A percentile compares a stretch with the other conserved stretches of the same genome.
Evolutionary conservation across 345 rosid species (phyloP).

Genomic region (Toxicodendron radicans): DNA sequence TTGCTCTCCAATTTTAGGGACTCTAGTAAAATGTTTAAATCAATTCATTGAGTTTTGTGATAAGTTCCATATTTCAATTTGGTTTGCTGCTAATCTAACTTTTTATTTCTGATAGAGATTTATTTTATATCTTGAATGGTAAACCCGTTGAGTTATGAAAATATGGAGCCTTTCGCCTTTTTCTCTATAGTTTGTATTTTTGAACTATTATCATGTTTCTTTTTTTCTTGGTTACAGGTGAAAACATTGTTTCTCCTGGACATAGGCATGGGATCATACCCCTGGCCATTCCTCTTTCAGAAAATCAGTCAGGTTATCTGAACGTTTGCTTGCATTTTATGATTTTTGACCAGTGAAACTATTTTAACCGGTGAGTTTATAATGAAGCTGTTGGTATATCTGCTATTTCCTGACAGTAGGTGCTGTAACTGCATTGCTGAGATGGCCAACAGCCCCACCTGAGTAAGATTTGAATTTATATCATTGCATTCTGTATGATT

Average conservation of each 20-base stretch:
- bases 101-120: background rate
- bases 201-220: conserved; percentile 14
- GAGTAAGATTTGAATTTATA: conserved; percentile 45
- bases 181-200: background rate
- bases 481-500: background rate
- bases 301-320: conserved; percentile 58
- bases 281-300: conserved; percentile 69
- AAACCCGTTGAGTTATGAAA: conserved; percentile 1
- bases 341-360: background rate
- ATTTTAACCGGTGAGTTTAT: background rate
- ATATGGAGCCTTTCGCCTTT: conserved; percentile 1
- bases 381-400: conserved; percentile 11
- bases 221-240: conserved; percentile 45
- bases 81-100: background rate
- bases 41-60: background rate
- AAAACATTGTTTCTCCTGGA: conserved; percentile 70
- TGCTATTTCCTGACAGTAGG: conserved; percentile 41
- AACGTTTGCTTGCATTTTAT: background rate
- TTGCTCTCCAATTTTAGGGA: background rate
- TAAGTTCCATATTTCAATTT: background rate
- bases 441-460: conserved; percentile 94
- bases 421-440: conserved; percentile 68
- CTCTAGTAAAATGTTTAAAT: background rate
- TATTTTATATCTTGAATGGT: background rate
- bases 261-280: conserved; percentile 71